Percentiles rank a stretch among this genome's conserved stretches.
These are phyloP conservation scores for Xylariaceae sp. DNA, from an alignment of 2,329 filamentous ascomycete genomes.

Conservation along the genomic window DNA sequence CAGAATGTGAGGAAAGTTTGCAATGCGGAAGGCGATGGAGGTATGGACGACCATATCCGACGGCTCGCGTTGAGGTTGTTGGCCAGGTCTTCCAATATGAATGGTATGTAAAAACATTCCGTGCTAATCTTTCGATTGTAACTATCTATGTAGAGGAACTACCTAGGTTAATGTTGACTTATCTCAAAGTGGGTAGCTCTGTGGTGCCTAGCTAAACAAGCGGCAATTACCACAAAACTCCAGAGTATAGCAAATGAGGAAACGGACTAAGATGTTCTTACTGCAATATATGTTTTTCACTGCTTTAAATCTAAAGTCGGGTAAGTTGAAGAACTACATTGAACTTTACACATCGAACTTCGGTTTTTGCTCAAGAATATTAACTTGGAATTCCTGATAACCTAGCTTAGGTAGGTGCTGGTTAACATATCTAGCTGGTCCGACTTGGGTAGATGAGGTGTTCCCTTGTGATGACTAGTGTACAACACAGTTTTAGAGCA, in stretches of 20 bases:
- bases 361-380: too few relatives aligned
- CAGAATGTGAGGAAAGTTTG: conserved; percentile 26
- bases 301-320: background rate
- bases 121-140: background rate
- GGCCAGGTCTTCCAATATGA: conserved; percentile 25
- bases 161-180: too few relatives aligned
- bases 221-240: too few relatives aligned
- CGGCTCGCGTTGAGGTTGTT: conserved; percentile 14
- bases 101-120: conserved; percentile 12
- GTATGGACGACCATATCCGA: conserved; percentile 8
- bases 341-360: too few relatives aligned
- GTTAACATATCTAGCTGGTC: conserved; percentile 16
- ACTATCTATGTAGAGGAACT: background rate
- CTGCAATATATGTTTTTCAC: background rate
- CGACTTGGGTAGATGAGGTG: conserved; percentile 16
- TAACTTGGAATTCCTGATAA: background rate
- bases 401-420: conserved; percentile 26
- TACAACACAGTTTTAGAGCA: conserved; percentile 26
- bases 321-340: too few relatives aligned
- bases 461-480: conserved; percentile 29
- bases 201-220: too few relatives aligned
- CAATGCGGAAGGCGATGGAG: conserved; percentile 18
- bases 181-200: too few relatives aligned
- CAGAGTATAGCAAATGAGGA: too few relatives aligned
- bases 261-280: too few relatives aligned